Evolutionary conservation across 2,329 filamentous ascomycete genomes (phyloP), one percentile per base, ranked within the genome.

Genomic region (Fusarium buharicum): DNA sequence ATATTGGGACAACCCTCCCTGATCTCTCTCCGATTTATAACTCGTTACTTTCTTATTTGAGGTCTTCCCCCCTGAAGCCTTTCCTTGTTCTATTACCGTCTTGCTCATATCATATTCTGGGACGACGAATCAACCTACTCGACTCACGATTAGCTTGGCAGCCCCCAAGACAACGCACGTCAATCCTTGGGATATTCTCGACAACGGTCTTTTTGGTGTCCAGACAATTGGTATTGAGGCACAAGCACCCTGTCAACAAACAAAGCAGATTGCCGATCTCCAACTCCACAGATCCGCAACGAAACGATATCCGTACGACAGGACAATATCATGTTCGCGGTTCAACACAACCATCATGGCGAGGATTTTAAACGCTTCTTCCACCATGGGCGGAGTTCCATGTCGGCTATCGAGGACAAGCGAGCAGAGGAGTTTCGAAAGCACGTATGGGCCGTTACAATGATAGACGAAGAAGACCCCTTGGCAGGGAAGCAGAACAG

Each of bases 361-460:
- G 50, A 64, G 14, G 68, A 71, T 28, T 71, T 71, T 38, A 69
- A 62, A 37, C 67, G 67, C 46, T 66, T 69, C 60, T 71, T 71
- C 52, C 67, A 70, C 13, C 59, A 55, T 31, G 67, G 67, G 3
- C 67, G 68, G 44, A 69, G 68, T 54, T 71, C 68, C 34, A 70
- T 71, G 69, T 60, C 69, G 17, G 67, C 68, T 14, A 50, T 71
- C 20, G 68, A 71, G 28, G 67, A 71, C 40, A 71, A 62, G 58
- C 53, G 61, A 24, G 68, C 68, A 28, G 69, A 71, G 11, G 68
- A 69, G 39, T 70, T 71, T 46, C 66, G 68, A 13, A 67, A 58
- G 34, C 69, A 70, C 43, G 69, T 68, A 9, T 71, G 68, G 68
- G 62, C 63, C 9, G 61, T 64, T 14, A 71, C 69, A 30, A 71